Conservation (phyloP, 257 asterid species). For the Solanum infundibuliforme region DNA sequence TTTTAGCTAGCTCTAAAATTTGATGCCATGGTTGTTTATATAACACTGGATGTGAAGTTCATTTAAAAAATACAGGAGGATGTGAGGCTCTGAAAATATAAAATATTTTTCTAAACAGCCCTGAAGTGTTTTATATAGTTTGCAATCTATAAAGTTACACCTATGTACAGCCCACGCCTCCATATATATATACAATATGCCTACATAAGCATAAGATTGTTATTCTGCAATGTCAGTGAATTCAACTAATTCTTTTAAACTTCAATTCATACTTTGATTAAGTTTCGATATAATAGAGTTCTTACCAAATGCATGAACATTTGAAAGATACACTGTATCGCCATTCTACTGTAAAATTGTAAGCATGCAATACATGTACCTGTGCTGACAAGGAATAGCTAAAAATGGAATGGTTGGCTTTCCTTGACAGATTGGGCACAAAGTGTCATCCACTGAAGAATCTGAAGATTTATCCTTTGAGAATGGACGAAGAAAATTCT, state of each 20-base stretch:
- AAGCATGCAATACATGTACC: constrained; percentile 24
- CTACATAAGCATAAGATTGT: neutral
- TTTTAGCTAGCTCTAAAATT: neutral
- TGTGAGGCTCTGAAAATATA: neutral
- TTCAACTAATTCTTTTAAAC: neutral
- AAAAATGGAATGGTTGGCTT: constrained; percentile 75
- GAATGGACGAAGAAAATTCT: constrained; percentile 61
- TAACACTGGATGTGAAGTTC: neutral
- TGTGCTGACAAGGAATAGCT: constrained; percentile 84
- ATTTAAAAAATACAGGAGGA: neutral
- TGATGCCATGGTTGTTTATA: neutral
- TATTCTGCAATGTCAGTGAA: neutral
- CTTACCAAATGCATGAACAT: neutral
- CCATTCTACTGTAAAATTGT: neutral
- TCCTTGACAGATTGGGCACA: constrained; percentile 72
- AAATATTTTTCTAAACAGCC: neutral
- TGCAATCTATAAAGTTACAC: neutral
- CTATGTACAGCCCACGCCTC: neutral
- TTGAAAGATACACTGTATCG: neutral
- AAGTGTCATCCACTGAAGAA: constrained; percentile 46
- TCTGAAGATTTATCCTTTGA: constrained; percentile 63
- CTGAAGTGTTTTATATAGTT: neutral
- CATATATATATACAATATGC: neutral
- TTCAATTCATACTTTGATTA: neutral
- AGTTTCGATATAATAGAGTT: neutral